A percentile compares a stretch with the other conserved stretches of the same genome.
These are phyloP conservation scores for Ramalina peruviana DNA, from an alignment of 495 filamentous ascomycete genomes.

Conservation along the genomic window DNA sequence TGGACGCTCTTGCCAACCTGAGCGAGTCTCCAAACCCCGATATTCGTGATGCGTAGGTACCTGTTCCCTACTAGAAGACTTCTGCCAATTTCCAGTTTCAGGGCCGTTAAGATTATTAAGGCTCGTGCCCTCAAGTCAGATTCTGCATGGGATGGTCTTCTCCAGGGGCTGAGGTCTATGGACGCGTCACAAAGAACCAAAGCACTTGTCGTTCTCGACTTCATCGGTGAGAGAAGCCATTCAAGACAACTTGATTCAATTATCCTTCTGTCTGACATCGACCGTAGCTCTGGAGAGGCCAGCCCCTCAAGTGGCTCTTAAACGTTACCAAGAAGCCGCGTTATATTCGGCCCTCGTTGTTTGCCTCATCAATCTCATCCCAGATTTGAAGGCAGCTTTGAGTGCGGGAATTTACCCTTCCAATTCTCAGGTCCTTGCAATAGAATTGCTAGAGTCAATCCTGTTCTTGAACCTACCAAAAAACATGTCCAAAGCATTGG, in stretches of 20 bases:
- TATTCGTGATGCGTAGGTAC: slow-evolving; percentile 37
- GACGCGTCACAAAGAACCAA: slow-evolving; percentile 23
- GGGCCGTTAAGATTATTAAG: slow-evolving; percentile 35
- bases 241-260: too few species aligned
- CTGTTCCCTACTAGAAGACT: not conserved
- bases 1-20: slow-evolving; percentile 36
- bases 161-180: slow-evolving; percentile 28
- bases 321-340: too few species aligned
- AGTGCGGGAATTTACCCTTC: slow-evolving; percentile 23
- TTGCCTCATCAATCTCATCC: slow-evolving; percentile 35
- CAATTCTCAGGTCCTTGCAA: slow-evolving; percentile 4
- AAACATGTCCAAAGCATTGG: slow-evolving; percentile 14
- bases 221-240: slow-evolving; percentile 19
- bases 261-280: too few species aligned
- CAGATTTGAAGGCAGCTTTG: slow-evolving; percentile 17
- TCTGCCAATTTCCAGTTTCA: slow-evolving; percentile 12
- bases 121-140: slow-evolving; percentile 32
- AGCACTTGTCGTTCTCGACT: slow-evolving; percentile 31
- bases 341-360: slow-evolving; percentile 28
- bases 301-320: too few species aligned
- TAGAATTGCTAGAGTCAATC: slow-evolving; percentile 5
- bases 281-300: too few species aligned
- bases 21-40: slow-evolving; percentile 36
- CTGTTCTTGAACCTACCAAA: not conserved
- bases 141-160: slow-evolving; percentile 27